Percentiles rank a stretch among this genome's conserved stretches.
These are phyloP conservation scores for Sorghum bicolor DNA, from an alignment of 176 grass and related monocot genomes.

Conservation along the genomic window DNA sequence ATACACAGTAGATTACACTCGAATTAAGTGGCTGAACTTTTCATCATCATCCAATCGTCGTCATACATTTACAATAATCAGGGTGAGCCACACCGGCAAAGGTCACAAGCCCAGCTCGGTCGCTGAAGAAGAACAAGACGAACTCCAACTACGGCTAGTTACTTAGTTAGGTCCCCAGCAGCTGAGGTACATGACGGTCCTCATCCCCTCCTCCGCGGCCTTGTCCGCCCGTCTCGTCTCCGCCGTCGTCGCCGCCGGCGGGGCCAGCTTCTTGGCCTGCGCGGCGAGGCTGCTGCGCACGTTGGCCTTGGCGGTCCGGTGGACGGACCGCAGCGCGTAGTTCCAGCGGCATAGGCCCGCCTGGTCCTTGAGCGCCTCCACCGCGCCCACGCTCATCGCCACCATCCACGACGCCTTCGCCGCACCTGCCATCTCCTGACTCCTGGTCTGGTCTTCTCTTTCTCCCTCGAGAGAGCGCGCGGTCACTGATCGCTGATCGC, in stretches of 20 bases:
- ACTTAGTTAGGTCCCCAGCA: constrained; percentile 36
- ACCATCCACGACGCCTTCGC: constrained; percentile 47
- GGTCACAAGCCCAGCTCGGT: not conserved
- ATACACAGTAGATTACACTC: not conserved
- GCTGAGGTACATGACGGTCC: constrained; percentile 66
- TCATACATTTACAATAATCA: not conserved
- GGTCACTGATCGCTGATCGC: not conserved
- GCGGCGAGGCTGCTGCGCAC: too few species aligned
- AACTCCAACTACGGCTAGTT: not conserved
- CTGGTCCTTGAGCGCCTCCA: constrained; percentile 83
- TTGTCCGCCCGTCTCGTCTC: constrained; percentile 10
- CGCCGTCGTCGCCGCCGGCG: not conserved
- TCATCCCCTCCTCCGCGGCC: constrained; percentile 45
- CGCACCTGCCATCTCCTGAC: constrained; percentile 29
- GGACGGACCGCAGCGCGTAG: constrained; percentile 44
- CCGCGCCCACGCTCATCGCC: constrained; percentile 53
- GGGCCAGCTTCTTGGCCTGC: not conserved
- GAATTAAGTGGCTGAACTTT: not conserved
- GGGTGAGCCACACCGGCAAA: not conserved
- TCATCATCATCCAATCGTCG: constrained; percentile 20
- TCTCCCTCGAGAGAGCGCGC: not conserved
- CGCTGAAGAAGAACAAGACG: not conserved
- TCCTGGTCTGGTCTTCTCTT: not conserved
- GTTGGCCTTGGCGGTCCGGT: constrained; percentile 38
- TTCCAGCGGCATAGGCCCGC: constrained; percentile 67